Base-by-base conservation (phyloP, 2,329 filamentous ascomycete species). In the Pseudocercospora eumusae region DNA sequence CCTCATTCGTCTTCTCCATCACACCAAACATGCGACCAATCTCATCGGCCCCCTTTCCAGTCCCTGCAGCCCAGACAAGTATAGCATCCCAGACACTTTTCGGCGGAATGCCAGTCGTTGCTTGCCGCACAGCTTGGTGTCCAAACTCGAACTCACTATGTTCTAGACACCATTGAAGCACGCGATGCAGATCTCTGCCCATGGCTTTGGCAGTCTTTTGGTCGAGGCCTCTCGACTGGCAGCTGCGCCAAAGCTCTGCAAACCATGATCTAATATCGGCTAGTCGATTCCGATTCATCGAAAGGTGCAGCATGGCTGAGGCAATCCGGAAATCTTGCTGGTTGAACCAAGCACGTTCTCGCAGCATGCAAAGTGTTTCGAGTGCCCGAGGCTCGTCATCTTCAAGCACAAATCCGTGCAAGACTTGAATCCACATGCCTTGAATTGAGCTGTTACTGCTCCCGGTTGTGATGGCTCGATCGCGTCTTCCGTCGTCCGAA, bases 1-100 rank as follows among this genome's bases (percentile, higher is more conserved):
- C 54, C n/a, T 68, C 60, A 58, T 73, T 71, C 9, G 69, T 66
- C 9, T 66, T 61, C 56, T 80, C 75, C 82, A 92, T 88, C 20
- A 87, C 81, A 47, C 84, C 80, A 62, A 95, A 84, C 85, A 93
- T 92, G 66, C 87, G 84, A 59, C 86, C 83, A 63, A 93, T 82
- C 72, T 91, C 87, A 74, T 91, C 86, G 0, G 89, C 84, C 1
- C 86, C 86, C 71, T 88, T 90, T 20, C 88, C 89, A 59, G 86
- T 84, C 7, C 88, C 83, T 11, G 90, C 87, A 28, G 91, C 88
- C 86, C 89, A 93, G 57, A 91, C 85, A 47, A 95, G 83, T 11
- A 91, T 80, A 11, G 88, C 82, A 71, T 95, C 88, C 86, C 90
- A 92, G 21, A 83, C 53, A 4, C 27, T 20, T 57, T 77, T 75